A percentile compares a stretch with the other conserved stretches of the same genome.
These are phyloP conservation scores for Aspergillus persii DNA, from an alignment of 2,329 filamentous ascomycete genomes.

Conservation along the genomic window DNA sequence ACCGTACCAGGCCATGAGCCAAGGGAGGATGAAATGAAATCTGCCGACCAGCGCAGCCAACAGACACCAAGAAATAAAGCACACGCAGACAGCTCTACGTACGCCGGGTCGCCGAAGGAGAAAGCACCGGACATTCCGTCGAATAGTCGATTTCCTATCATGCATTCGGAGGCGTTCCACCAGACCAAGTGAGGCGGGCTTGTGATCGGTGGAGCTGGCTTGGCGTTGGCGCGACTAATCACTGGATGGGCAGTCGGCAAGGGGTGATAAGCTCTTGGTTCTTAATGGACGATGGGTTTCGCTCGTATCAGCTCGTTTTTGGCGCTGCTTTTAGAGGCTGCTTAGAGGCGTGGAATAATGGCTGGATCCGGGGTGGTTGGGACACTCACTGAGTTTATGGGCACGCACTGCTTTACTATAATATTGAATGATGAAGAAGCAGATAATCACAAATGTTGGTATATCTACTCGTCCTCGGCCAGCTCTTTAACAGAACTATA, in stretches of 20 bases:
- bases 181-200: neutral
- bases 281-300: neutral
- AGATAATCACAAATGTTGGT: too few relatives aligned
- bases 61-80: neutral
- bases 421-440: too few relatives aligned
- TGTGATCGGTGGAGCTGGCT: slow-evolving; percentile 4
- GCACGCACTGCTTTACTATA: neutral
- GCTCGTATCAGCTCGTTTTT: too few relatives aligned
- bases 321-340: neutral
- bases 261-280: neutral
- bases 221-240: neutral
- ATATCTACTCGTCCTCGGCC: too few relatives aligned
- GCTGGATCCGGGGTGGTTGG: too few relatives aligned
- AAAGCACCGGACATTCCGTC: neutral
- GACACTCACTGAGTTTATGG: neutral
- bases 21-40: neutral
- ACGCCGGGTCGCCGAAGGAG: neutral
- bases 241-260: slow-evolving; percentile 8
- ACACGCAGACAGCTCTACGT: neutral
- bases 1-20: neutral
- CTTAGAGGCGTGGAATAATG: too few relatives aligned
- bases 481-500: too few relatives aligned
- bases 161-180: neutral
- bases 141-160: neutral
- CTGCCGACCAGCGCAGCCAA: neutral